Evolutionary conservation across 208 protist genomes (phyloP), one percentile per base, ranked within the genome.

Genomic region (Sergeia podlipaevii): DNA sequence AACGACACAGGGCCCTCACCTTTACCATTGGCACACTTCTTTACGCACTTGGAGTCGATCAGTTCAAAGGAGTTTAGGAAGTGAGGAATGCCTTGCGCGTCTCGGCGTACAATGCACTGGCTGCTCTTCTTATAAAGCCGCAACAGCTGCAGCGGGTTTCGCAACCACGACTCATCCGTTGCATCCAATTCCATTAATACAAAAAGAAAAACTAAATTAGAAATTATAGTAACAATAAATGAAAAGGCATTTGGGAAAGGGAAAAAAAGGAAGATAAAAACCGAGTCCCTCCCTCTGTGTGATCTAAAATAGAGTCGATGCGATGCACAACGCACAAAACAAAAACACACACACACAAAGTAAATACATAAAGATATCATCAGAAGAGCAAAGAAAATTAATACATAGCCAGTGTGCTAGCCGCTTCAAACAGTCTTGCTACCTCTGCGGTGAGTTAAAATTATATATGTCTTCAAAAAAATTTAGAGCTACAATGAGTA

Each of bases 141-240:
- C 18, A 80, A 32, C 2, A 80, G 55, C 38, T 73, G 72, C 62
- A 60, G 44, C 3, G 73, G 67, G 37, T 75, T 63, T 15, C 60
- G 61, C 30, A 75, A 23, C 15, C 71, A 55, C 3, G 55, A 32
- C 41, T 66, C 67, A 4, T 36, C 46, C 18, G 63, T 46, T 17
- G 73, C 29, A 39, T 80, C 73, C 24, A 63, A 34, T 11, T 7
- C 21, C 34, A 38, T 38, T 17, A 17, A 10, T 10, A 17, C 15
- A 10, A 38, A 17, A 15, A 17, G 34, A 38, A 38, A 38, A 10
- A 17, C 34, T 17, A 15, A 38, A 10, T 17, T 10, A 38, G 15
- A 17, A 15, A 38, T 38, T 10, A 38, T 38, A 15, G 15, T 38
- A 15, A 38, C 15, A 15, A 38, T 38, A 15, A 38, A n/a, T n/a